A percentile compares a stretch with the other conserved stretches of the same genome.
Evolutionary conservation across 108 stramenopile genomes (phyloP).

Genomic region (Cyclotella baltica): DNA sequence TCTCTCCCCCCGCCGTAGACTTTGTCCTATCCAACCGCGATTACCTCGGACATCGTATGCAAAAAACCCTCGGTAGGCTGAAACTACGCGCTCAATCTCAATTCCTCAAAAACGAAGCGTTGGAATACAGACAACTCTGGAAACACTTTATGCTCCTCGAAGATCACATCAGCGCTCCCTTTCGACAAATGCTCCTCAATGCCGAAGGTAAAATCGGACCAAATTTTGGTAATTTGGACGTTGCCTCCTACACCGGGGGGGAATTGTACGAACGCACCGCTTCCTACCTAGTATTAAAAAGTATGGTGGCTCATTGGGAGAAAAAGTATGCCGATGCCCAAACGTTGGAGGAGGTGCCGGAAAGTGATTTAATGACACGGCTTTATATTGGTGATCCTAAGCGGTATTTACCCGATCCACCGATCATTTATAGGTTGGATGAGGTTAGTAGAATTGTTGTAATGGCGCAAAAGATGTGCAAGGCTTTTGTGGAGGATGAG

Average conservation of each 20-base stretch:
- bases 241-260: conserved; percentile 62
- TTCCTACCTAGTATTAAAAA: conserved; percentile 83
- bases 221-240: conserved; percentile 85
- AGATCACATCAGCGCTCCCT: conserved; percentile 86
- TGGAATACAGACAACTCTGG: conserved; percentile 60
- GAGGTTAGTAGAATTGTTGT: conserved; percentile 75
- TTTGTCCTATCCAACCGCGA: conserved; percentile 86
- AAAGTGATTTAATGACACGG: conserved; percentile 48
- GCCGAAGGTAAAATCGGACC: conserved; percentile 80
- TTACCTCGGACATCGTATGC: conserved; percentile 67
- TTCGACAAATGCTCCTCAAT: conserved; percentile 85
- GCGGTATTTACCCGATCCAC: conserved; percentile 78
- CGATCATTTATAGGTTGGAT: conserved; percentile 72
- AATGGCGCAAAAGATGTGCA: conserved; percentile 84
- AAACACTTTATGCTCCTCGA: conserved; percentile 77
- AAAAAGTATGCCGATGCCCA: conserved; percentile 86
- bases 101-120: conserved; percentile 61
- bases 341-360: conserved; percentile 60
- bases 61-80: conserved; percentile 65
- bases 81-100: conserved; percentile 64
- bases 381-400: conserved; percentile 78
- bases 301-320: conserved; percentile 90
- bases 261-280: conserved; percentile 81
- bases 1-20: conserved; percentile 75
- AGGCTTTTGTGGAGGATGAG: conserved; percentile 67